Evolutionary conservation across 768 basidiomycete genomes (phyloP), one percentile per base, ranked within the genome.

Genomic region (Crepidotus variabilis): DNA sequence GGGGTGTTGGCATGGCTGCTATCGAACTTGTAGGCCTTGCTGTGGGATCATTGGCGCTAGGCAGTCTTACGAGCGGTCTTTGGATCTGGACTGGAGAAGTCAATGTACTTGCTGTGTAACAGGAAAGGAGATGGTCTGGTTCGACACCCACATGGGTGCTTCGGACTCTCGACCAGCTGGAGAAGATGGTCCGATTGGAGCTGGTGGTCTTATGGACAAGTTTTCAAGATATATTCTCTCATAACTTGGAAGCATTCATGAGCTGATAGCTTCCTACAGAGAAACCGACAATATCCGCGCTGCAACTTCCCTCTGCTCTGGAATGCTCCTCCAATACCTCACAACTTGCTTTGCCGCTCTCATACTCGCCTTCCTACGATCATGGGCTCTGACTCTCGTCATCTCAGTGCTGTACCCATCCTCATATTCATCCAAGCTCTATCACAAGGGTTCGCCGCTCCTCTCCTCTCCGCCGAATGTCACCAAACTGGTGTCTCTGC

Each of bases 261-360:
- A n/a, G n/a, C n/a, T n/a, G n/a, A n/a, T n/a, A n/a, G n/a, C 50
- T 16, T 55, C 3, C 2, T 14, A 4, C 64, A 98, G 94, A 60
- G 96, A 98, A 72, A 97, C 95, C 7, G 94, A 98, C 71, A 92
- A 97, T 59, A 89, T 97, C 46, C 86, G 96, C 45, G n/a, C n/a
- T n/a, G n/a, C n/a, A n/a, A n/a, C n/a, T n/a, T n/a, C n/a, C n/a
- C n/a, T n/a, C n/a, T n/a, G n/a, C n/a, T n/a, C n/a, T n/a, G 94
- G 94, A 21, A 80, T 84, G 61, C 68, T 91, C 57, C 65, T 98
- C 46, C 92, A 95, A 69, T 85, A 94, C 71, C 70, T 92, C 51
- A 87, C 86, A 1, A 94, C 94, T 1, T 83, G 84, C 61, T 51
- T 94, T 50, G 82, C 90, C 24, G 88, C 87, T 65, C 84, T 98